Evolutionary conservation across 2,329 filamentous ascomycete species (phyloP).

Genomic region (Tothia fuscella): DNA sequence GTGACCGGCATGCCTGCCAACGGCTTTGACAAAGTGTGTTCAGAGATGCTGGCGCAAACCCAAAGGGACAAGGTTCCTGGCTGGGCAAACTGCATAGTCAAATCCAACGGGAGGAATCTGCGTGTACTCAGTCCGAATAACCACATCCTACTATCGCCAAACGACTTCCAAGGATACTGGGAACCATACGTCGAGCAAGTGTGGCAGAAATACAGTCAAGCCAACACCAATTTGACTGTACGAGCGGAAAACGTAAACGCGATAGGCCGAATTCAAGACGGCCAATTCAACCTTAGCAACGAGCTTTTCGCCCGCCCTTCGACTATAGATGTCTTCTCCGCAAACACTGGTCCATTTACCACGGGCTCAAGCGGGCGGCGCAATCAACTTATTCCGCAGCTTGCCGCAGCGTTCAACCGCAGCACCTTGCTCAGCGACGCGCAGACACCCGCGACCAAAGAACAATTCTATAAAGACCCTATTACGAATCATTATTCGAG

Average conservation of each 20-base stretch:
- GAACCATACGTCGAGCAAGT: slow-evolving; percentile 40
- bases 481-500: slow-evolving; percentile 46
- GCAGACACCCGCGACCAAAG: slow-evolving; percentile 23
- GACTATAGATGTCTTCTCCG: slow-evolving; percentile 53
- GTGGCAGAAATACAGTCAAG: slow-evolving; percentile 43
- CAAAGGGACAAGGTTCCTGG: slow-evolving; percentile 39
- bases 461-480: slow-evolving; percentile 23
- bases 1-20: slow-evolving; percentile 47
- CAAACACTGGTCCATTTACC: slow-evolving; percentile 51
- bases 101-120: slow-evolving; percentile 24
- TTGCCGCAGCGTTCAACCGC: slow-evolving; percentile 65
- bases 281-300: slow-evolving; percentile 31
- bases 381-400: slow-evolving; percentile 55
- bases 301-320: slow-evolving; percentile 45
- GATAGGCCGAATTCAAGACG: slow-evolving; percentile 41
- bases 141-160: slow-evolving; percentile 32
- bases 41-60: slow-evolving; percentile 43
- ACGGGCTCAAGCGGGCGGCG: slow-evolving; percentile 29
- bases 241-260: slow-evolving; percentile 23
- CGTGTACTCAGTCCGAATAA: slow-evolving; percentile 34
- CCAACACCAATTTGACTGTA: slow-evolving; percentile 42
- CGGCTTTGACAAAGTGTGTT: slow-evolving; percentile 45
- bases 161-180: slow-evolving; percentile 40
- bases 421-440: slow-evolving; percentile 48
- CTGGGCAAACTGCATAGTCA: slow-evolving; percentile 50